Base-by-base conservation (phyloP, 2,329 filamentous ascomycete genomes). In the Arthrobotrys pseudoclavata region DNA sequence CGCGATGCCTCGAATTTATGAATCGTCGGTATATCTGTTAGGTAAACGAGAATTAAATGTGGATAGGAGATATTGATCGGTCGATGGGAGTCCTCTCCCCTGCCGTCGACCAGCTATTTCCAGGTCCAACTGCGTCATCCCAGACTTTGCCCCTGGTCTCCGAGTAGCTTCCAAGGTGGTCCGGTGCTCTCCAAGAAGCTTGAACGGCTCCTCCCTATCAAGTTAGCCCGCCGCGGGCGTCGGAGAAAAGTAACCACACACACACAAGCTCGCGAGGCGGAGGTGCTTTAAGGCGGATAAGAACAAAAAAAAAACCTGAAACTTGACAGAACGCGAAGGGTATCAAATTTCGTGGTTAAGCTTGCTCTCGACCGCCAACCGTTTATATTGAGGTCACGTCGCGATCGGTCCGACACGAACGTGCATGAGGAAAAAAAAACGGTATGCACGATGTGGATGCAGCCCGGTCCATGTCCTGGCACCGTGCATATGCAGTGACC, bases 261-360 rank as follows among this genome's bases (percentile, higher is more conserved):
- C 69, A 72, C 69, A 60, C 69, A 72, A 72, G 60, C 69, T 52
- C 55, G 42, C 24, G 69, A 42, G 69, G 69, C 69, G 69, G 37
- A 60, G 31, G 10, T 15, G 26, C 3, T 26, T 24, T 24, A 57
- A 31, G 31, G 13, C 15, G 26, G 20, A n/a, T 22, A 29, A 3
- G 20, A 2, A 31, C n/a, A 34, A 20, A 20, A 5, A 22, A 37
- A 18, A 72, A 66, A 66, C 69, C 48, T 69, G 64, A 68, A 68
- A 68, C 64, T 68, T 57, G 60, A 64, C 60, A 66, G 69, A 60
- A 72, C 69, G 69, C 69, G 69, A 72, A 40, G 50, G 48, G 69
- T 64, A 40, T 55, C 68, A 66, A 57, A 52, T 69, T n/a, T 15
- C 26, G 40, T 37, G 7, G 7, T 52, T 22, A 26, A 31, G 4